Evolutionary conservation across 257 asterid genomes (phyloP).

Genomic region (Anisodus tanguticus): DNA sequence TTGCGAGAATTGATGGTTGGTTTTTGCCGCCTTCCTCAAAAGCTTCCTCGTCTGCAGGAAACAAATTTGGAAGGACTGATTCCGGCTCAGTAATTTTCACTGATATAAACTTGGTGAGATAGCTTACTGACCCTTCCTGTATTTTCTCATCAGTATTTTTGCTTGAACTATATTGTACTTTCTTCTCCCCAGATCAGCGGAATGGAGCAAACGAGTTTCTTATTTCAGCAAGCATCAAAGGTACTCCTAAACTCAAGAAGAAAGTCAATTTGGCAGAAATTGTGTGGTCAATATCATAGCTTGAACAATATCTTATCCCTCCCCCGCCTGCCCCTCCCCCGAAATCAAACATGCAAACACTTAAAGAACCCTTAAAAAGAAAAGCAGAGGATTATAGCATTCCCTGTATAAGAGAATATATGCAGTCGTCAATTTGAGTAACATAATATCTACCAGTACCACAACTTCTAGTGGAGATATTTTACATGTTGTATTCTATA

Average conservation of each 20-base stretch:
- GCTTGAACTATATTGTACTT: conserved; percentile 32
- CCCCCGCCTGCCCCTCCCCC: neutral
- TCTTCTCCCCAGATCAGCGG: conserved; percentile 72
- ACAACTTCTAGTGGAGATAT: neutral
- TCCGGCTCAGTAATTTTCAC: conserved; percentile 75
- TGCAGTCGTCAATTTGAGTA: neutral
- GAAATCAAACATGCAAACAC: conserved; percentile 17
- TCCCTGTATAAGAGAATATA: neutral
- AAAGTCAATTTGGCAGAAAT: neutral
- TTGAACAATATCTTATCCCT: neutral
- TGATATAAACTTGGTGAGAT: conserved; percentile 84
- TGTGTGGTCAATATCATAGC: neutral
- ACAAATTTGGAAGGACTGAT: conserved; percentile 65
- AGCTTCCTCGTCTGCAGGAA: conserved; percentile 53
- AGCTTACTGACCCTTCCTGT: conserved; percentile 26
- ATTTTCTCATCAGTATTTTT: conserved; percentile 25
- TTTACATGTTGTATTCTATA: conserved; percentile 2
- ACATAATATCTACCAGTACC: neutral
- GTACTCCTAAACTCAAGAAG: conserved; percentile 38
- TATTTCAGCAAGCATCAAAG: conserved; percentile 94
- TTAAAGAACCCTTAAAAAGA: neutral
- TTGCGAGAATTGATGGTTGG: conserved; percentile 97
- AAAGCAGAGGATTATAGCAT: neutral
- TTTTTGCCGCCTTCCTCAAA: conserved; percentile 65
- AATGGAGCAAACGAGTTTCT: conserved; percentile 94